Conservation (phyloP, 805 yeast genomes). For the Kuraishia capsulata region DNA sequence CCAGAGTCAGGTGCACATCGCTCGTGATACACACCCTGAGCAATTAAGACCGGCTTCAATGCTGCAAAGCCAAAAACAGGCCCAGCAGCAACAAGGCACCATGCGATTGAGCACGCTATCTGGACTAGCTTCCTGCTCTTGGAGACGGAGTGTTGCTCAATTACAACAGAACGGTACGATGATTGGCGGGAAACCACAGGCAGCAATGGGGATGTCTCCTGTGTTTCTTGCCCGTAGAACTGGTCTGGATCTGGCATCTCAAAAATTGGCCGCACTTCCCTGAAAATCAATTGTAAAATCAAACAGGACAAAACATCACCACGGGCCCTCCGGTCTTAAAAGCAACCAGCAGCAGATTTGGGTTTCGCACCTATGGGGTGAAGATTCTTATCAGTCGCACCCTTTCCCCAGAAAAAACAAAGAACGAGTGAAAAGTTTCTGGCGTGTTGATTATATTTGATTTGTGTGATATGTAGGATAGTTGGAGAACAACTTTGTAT, state of each 20-base stretch:
- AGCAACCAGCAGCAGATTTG: too few relatives aligned
- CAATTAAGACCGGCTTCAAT: constrained; percentile 41
- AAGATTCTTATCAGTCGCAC: too few relatives aligned
- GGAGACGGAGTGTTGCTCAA: background rate
- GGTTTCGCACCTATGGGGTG: too few relatives aligned
- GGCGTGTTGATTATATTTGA: background rate
- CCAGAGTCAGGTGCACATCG: constrained; percentile 21
- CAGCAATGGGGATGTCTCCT: background rate
- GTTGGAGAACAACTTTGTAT: too few relatives aligned
- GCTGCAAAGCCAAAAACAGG: constrained; percentile 57
- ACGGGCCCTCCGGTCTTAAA: too few relatives aligned
- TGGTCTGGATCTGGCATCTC: too few relatives aligned
- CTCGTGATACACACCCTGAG: constrained; percentile 36
- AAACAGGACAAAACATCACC: too few relatives aligned
- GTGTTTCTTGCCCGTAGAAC: too few relatives aligned
- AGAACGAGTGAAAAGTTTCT: background rate
- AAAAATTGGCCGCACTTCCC: too few relatives aligned
- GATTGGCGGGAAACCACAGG: background rate
- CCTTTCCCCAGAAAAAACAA: too few relatives aligned
- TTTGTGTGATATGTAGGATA: background rate
- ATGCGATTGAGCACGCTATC: constrained; percentile 38
- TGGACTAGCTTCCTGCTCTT: constrained; percentile 24
- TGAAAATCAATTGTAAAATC: too few relatives aligned
- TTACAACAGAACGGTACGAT: background rate
- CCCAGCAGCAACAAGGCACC: constrained; percentile 51